phyloP scores from a whole-genome alignment of 23 red algal genomes.

The Pyropia haitanensis region DNA sequence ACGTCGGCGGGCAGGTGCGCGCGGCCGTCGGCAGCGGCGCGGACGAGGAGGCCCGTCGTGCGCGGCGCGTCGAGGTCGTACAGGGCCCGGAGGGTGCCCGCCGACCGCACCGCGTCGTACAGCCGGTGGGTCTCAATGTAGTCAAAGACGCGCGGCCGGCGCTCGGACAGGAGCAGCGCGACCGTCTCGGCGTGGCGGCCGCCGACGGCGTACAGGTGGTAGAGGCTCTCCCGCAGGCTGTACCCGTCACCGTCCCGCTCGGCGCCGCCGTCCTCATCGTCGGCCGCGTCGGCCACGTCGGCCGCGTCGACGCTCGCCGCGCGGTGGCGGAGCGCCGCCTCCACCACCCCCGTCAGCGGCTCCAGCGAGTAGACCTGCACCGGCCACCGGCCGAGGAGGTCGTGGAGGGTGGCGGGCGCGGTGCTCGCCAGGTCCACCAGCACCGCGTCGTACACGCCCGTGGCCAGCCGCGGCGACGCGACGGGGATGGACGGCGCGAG shows the following conservation, averaged over 20 bases:
- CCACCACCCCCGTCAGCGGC: constrained; percentile 42
- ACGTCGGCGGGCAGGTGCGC: constrained; percentile 55
- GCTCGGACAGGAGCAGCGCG: constrained; percentile 41
- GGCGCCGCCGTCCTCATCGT: background rate
- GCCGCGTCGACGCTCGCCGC: background rate
- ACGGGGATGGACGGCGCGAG: constrained; percentile 55
- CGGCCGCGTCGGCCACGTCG: background rate
- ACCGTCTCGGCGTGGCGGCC: constrained; percentile 82
- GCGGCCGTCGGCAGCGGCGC: constrained; percentile 31
- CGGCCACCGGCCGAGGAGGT: constrained; percentile 59
- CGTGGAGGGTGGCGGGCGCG: constrained; percentile 36
- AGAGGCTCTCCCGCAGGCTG: constrained; percentile 29
- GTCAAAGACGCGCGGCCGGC: constrained; percentile 38
- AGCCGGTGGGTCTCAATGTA: constrained; percentile 72
- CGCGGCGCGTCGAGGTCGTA: constrained; percentile 48
- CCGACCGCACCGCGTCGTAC: constrained; percentile 61
- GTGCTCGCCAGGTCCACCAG: constrained; percentile 19
- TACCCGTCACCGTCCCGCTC: constrained; percentile 4
- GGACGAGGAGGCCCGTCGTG: constrained; percentile 51
- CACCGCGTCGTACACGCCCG: constrained; percentile 29
- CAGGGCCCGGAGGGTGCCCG: constrained; percentile 22
- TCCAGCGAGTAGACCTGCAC: constrained; percentile 61
- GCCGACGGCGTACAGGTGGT: constrained; percentile 64
- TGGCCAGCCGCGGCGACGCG: constrained; percentile 33
- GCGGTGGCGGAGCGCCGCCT: constrained; percentile 21